Evolutionary conservation across 371 early-diverging fungal species (phyloP).

Genomic region (Coemansia sp.): DNA sequence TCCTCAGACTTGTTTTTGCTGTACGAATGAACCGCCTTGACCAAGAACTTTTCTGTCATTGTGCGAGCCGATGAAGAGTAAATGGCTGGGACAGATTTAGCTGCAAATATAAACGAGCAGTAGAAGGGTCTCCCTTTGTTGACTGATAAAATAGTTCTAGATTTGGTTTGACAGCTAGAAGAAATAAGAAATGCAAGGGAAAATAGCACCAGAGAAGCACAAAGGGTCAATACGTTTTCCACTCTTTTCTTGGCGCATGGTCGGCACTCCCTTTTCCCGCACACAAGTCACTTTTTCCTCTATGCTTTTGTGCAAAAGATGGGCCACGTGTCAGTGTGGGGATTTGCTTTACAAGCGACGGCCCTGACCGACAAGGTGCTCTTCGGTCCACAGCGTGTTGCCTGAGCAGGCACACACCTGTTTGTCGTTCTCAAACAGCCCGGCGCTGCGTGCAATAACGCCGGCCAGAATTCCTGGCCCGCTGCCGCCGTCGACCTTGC

Average conservation of each 20-base stretch:
- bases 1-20: constrained; percentile 63
- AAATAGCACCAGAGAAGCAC: not conserved
- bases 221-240: not conserved
- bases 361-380: constrained; percentile 48
- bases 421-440: constrained; percentile 86
- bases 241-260: not conserved
- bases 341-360: constrained; percentile 15
- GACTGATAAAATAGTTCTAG: not conserved
- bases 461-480: constrained; percentile 75
- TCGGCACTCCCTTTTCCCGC: not conserved
- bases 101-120: not conserved
- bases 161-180: not conserved
- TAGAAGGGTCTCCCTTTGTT: not conserved
- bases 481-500: constrained; percentile 59
- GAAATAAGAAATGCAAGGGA: not conserved
- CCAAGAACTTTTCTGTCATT: constrained; percentile 43
- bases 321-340: not conserved
- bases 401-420: constrained; percentile 86
- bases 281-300: not conserved
- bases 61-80: no score
- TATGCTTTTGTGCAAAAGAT: no score
- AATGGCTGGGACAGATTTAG: not conserved
- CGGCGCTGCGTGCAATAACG: constrained; percentile 85
- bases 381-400: constrained; percentile 84
- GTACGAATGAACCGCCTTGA: constrained; percentile 55